phyloP scores from a whole-genome alignment of 2,329 filamentous ascomycete species.

The Alternaria sp. region DNA sequence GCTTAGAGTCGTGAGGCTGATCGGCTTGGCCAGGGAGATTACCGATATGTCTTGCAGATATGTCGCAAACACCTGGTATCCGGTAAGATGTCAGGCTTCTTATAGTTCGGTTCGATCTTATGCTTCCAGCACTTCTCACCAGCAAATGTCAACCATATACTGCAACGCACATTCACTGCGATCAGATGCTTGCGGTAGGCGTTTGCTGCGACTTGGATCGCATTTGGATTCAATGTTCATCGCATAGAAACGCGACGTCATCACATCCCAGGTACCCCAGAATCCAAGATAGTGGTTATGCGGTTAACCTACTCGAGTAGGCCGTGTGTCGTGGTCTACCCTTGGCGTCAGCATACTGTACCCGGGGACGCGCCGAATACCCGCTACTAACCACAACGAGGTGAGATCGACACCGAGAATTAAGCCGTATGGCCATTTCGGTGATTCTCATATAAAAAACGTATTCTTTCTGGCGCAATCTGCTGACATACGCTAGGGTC shows the following conservation, averaged over 20 bases:
- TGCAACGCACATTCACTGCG: background rate
- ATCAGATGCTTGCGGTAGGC: background rate
- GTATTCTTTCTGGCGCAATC: background rate
- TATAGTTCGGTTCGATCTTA: background rate
- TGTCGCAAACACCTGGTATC: background rate
- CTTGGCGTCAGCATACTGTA: constrained; percentile 1
- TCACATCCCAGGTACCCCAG: background rate
- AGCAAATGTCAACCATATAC: background rate
- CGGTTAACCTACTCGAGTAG: background rate
- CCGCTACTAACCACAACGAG: background rate
- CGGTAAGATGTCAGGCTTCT: background rate
- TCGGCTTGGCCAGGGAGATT: background rate
- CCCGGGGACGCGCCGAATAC: background rate
- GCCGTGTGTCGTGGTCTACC: background rate
- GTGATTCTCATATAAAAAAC: background rate
- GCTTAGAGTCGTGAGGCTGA: background rate
- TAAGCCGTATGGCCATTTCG: background rate
- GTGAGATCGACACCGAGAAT: background rate
- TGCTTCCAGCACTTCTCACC: background rate
- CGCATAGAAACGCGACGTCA: background rate
- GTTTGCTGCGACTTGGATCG: background rate
- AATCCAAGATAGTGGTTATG: background rate
- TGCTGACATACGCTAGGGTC: background rate
- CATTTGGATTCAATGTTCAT: background rate
- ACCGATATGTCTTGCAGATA: constrained; percentile 1